These are phyloP conservation scores for Chaetothyriales sp. DNA, from an alignment of 2,329 filamentous ascomycete species.

Conservation along the genomic window DNA sequence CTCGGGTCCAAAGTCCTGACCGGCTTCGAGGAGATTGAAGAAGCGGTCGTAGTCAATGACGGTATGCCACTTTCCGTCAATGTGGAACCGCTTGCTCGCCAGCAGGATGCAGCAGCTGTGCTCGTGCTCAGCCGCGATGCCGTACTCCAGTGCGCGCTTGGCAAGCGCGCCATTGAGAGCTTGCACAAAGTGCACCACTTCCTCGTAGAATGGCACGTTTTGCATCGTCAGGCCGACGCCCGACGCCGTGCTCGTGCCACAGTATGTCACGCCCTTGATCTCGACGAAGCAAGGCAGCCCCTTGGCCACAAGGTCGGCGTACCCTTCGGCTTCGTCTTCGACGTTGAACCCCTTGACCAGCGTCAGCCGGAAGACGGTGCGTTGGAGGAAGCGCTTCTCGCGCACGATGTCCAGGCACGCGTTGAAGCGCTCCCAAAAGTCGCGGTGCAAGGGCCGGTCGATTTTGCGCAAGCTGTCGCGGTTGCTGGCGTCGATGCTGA, in stretches of 20 bases:
- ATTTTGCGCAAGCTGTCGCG: slow-evolving; percentile 76
- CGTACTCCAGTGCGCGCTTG: slow-evolving; percentile 62
- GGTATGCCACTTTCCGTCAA: slow-evolving; percentile 74
- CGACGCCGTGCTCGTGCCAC: slow-evolving; percentile 73
- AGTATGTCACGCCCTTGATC: slow-evolving; percentile 94
- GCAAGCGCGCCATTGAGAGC: slow-evolving; percentile 57
- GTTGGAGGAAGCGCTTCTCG: slow-evolving; percentile 68
- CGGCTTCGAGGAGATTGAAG: slow-evolving; percentile 68
- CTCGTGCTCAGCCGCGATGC: slow-evolving; percentile 86
- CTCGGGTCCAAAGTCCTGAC: slow-evolving; percentile 66
- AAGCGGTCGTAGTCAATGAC: slow-evolving; percentile 81
- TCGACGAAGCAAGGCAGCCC: slow-evolving; percentile 86
- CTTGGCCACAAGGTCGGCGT: slow-evolving; percentile 74
- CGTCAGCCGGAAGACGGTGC: slow-evolving; percentile 87
- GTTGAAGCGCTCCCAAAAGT: slow-evolving; percentile 95
- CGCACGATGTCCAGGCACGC: slow-evolving; percentile 79
- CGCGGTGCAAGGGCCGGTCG: slow-evolving; percentile 79
- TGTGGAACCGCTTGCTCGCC: slow-evolving; percentile 65
- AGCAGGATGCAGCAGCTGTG: slow-evolving; percentile 88
- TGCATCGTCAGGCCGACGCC: slow-evolving; percentile 87
- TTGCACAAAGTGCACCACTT: slow-evolving; percentile 69
- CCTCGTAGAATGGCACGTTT: slow-evolving; percentile 92
- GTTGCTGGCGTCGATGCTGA: slow-evolving; percentile 90
- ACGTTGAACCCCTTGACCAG: slow-evolving; percentile 98
- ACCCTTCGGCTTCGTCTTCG: slow-evolving; percentile 81